Conservation (phyloP, 2,329 filamentous ascomycete species). For the Colletotrichum sp. region DNA sequence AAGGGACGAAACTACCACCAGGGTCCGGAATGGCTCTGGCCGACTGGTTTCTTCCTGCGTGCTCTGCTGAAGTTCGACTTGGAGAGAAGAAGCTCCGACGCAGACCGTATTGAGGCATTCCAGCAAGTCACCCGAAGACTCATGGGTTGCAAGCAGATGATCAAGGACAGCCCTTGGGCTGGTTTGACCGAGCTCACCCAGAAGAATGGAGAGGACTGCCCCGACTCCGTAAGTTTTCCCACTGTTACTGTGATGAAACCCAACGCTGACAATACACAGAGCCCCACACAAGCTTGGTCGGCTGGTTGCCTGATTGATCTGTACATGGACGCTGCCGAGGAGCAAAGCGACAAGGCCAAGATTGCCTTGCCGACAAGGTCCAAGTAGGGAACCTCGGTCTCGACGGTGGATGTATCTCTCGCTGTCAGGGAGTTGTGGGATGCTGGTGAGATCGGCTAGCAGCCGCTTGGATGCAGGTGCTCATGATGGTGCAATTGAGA, state of each 20-base stretch:
- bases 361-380: conserved; percentile 28
- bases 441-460: fast-evolving
- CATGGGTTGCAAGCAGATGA: conserved; percentile 83
- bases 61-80: conserved; percentile 92
- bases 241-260: not conserved
- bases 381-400: conserved; percentile 1
- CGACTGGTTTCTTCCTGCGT: conserved; percentile 91
- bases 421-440: not conserved
- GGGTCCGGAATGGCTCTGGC: conserved; percentile 98
- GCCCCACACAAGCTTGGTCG: conserved; percentile 96
- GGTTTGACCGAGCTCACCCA: conserved; percentile 93
- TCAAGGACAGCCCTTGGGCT: conserved; percentile 82
- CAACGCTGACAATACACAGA: conserved; percentile 52
- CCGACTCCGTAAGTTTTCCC: conserved; percentile 76
- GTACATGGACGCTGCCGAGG: conserved; percentile 84
- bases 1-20: conserved; percentile 99
- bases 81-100: conserved; percentile 63
- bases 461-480: not conserved
- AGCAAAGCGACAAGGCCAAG: conserved; percentile 38
- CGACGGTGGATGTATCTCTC: not conserved
- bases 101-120: conserved; percentile 84
- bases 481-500: not conserved
- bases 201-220: conserved; percentile 81
- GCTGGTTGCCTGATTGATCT: conserved; percentile 93
- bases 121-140: conserved; percentile 91